Evolutionary conservation across 163 green algal genomes (phyloP).

Genomic region (Volvox carteri): DNA sequence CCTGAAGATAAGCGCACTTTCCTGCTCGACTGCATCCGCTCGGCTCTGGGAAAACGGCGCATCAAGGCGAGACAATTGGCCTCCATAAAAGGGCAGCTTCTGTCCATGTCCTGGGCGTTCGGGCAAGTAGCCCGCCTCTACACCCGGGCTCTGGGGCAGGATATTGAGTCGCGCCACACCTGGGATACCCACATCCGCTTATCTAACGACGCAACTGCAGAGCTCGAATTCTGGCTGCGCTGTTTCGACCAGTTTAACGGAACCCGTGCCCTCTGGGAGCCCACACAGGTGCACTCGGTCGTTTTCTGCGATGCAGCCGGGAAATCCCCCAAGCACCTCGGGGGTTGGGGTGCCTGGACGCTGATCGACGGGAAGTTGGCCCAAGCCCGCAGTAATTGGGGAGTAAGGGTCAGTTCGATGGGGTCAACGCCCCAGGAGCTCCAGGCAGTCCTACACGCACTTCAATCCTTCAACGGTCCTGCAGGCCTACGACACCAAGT

Average conservation of each 20-base stretch:
- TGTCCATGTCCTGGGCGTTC: conserved; percentile 5
- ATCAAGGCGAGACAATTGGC: background rate
- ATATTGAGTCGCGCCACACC: background rate
- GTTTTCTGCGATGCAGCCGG: conserved; percentile 38
- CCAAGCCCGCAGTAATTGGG: conserved; percentile 28
- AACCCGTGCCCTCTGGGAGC: background rate
- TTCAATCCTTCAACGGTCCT: conserved; percentile 4
- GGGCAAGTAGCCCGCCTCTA: background rate
- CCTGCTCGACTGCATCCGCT: background rate
- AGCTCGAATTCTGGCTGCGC: conserved; percentile 18
- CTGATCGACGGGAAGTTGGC: too few relatives aligned
- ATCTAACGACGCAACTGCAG: background rate
- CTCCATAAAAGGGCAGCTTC: conserved; percentile 1
- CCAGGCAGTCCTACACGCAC: background rate
- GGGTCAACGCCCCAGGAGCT: conserved; percentile 35
- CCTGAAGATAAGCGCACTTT: background rate
- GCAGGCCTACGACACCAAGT: background rate
- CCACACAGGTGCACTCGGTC: background rate
- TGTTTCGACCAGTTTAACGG: too few relatives aligned
- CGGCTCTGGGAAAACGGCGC: background rate
- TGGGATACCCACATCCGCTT: background rate
- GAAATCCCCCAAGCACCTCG: background rate
- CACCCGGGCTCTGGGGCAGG: background rate
- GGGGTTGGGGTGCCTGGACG: conserved; percentile 48
- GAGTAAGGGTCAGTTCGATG: background rate